These are phyloP conservation scores for Cordyceps cateniannulata DNA, from an alignment of 2,329 filamentous ascomycete species.

Conservation along the genomic window DNA sequence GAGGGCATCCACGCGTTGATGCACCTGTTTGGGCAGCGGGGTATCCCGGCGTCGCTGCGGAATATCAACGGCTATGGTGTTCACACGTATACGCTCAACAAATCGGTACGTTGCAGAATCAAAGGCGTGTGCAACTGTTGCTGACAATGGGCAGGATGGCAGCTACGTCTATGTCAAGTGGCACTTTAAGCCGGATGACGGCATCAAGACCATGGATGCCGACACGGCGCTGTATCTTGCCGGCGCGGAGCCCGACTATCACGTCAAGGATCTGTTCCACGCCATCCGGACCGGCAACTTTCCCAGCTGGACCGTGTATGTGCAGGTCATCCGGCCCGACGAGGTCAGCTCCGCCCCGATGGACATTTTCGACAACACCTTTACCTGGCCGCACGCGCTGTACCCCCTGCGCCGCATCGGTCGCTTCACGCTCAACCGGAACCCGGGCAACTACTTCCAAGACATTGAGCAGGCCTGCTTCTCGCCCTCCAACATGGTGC, in stretches of 20 bases:
- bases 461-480: slow-evolving; percentile 66
- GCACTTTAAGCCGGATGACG: slow-evolving; percentile 42
- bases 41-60: slow-evolving; percentile 39
- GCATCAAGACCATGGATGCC: slow-evolving; percentile 36
- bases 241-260: slow-evolving; percentile 46
- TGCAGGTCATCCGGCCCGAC: slow-evolving; percentile 57
- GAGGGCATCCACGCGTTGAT: slow-evolving; percentile 46
- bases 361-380: slow-evolving; percentile 63
- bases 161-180: slow-evolving; percentile 43
- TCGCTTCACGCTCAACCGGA: slow-evolving; percentile 57
- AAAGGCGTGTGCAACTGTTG: not conserved
- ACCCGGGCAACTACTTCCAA: slow-evolving; percentile 53
- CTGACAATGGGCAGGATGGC: slow-evolving; percentile 28
- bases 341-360: slow-evolving; percentile 53
- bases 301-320: slow-evolving; percentile 57
- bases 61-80: slow-evolving; percentile 40
- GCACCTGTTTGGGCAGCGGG: slow-evolving; percentile 43
- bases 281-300: slow-evolving; percentile 30
- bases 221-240: slow-evolving; percentile 29
- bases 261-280: slow-evolving; percentile 26
- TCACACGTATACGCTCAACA: slow-evolving; percentile 43
- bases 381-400: slow-evolving; percentile 59
- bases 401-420: slow-evolving; percentile 57
- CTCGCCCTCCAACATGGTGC: slow-evolving; percentile 57
- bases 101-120: not conserved